These are phyloP conservation scores for Collybia mongolica DNA, from an alignment of 768 basidiomycete genomes.

Conservation along the genomic window DNA sequence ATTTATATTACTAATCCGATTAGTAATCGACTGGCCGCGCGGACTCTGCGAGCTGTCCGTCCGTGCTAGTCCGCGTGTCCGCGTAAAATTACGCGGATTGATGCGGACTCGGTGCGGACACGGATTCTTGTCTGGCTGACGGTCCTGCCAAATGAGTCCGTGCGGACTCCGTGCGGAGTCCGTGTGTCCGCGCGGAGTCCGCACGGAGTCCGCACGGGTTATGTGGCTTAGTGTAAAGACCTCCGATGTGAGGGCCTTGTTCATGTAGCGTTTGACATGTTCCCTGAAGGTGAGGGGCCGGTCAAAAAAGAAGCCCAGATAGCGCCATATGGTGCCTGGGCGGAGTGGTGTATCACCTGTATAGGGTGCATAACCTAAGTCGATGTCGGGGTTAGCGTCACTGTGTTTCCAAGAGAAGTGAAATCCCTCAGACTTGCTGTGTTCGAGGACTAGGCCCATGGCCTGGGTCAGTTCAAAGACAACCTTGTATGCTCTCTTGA, in stretches of 20 bases:
- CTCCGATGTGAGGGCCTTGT: slow-evolving; percentile 2
- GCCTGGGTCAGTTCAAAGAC: neutral
- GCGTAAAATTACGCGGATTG: too few species aligned
- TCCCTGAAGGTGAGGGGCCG: neutral
- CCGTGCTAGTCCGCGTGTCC: too few species aligned
- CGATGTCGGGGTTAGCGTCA: neutral
- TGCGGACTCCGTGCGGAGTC: too few species aligned
- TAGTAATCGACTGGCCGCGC: too few species aligned
- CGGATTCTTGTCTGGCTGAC: too few species aligned
- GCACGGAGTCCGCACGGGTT: too few species aligned
- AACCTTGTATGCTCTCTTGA: neutral
- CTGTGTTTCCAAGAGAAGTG: slow-evolving; percentile 4
- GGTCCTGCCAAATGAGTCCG: too few species aligned
- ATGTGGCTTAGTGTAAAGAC: too few species aligned
- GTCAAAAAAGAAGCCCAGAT: slow-evolving; percentile 3
- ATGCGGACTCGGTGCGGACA: too few species aligned
- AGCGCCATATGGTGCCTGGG: neutral
- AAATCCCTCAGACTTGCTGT: neutral
- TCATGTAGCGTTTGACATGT: slow-evolving; percentile 1
- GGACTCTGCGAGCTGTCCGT: too few species aligned
- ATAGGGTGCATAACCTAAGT: neutral
- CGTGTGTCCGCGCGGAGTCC: too few species aligned
- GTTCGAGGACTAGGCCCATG: slow-evolving; percentile 2
- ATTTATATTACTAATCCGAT: too few species aligned
- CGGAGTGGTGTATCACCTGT: neutral